These are phyloP conservation scores for Fusarium armeniacum DNA, from an alignment of 2,329 filamentous ascomycete genomes.

Conservation along the genomic window DNA sequence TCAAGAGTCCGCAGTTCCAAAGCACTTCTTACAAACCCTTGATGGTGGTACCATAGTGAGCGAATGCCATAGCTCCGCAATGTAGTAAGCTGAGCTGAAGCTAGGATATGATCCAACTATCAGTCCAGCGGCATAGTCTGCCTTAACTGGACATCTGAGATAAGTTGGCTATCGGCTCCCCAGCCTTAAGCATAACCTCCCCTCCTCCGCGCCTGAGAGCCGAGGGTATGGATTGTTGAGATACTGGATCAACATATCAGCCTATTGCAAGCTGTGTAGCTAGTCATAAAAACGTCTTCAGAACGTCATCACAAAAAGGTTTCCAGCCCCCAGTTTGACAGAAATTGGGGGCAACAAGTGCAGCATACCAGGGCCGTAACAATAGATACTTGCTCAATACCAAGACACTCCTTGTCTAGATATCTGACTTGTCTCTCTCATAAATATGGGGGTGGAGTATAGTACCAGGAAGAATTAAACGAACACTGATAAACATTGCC, in stretches of 20 bases:
- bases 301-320: constrained; percentile 14
- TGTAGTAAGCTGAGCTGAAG: constrained; percentile 14
- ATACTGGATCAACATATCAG: constrained; percentile 1
- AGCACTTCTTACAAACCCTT: constrained; percentile 13
- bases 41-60: constrained; percentile 5
- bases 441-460: background rate
- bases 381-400: constrained; percentile 13
- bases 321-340: background rate
- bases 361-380: background rate
- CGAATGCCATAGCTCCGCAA: constrained; percentile 2
- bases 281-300: background rate
- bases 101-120: constrained; percentile 22
- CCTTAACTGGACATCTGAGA: constrained; percentile 16
- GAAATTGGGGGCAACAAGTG: constrained; percentile 1
- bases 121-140: constrained; percentile 7
- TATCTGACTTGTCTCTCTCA: background rate
- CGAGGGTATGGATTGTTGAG: constrained; percentile 13
- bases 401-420: background rate
- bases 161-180: background rate
- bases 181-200: constrained; percentile 9
- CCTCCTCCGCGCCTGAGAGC: constrained; percentile 28
- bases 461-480: background rate
- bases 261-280: background rate
- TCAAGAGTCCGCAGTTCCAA: constrained; percentile 17
- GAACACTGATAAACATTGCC: background rate